These are phyloP conservation scores for Fusarium circinatum DNA, from an alignment of 2,329 filamentous ascomycete genomes.

Conservation along the genomic window DNA sequence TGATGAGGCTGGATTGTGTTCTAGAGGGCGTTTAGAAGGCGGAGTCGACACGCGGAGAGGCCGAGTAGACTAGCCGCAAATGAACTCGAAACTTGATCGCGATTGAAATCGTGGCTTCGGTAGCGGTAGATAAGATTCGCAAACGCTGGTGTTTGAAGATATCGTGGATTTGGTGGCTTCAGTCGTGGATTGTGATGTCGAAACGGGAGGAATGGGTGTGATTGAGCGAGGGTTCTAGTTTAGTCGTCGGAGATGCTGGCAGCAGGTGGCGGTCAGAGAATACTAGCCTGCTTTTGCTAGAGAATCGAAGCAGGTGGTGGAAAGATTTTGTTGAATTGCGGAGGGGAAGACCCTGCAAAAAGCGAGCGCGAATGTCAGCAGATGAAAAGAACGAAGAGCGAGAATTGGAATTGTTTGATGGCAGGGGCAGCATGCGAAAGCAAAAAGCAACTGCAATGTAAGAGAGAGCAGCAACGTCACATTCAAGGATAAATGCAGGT, in stretches of 20 bases:
- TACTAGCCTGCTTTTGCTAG: conserved; percentile 26
- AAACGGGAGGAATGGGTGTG: conserved; percentile 14
- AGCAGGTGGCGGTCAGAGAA: conserved; percentile 30
- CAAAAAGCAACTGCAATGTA: conserved; percentile 6
- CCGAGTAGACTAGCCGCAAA: conserved; percentile 32
- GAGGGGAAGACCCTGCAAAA: conserved; percentile 15
- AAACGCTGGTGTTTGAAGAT: neutral
- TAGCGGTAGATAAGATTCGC: neutral
- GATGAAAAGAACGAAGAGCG: conserved; percentile 1
- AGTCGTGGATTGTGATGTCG: neutral
- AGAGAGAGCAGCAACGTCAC: conserved; percentile 28
- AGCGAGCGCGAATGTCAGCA: conserved; percentile 16
- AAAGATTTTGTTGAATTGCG: conserved; percentile 3
- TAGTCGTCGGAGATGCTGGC: conserved; percentile 11
- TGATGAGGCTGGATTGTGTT: conserved; percentile 29
- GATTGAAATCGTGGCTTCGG: conserved; percentile 22
- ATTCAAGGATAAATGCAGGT: conserved; percentile 9
- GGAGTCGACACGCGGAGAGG: conserved; percentile 27
- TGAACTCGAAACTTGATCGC: conserved; percentile 11
- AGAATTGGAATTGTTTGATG: conserved; percentile 3
- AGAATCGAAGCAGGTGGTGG: conserved; percentile 10
- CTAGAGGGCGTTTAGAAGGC: conserved; percentile 31
- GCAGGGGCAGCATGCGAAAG: conserved; percentile 8
- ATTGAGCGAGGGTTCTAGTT: conserved; percentile 1
- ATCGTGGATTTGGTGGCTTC: conserved; percentile 18